Evolutionary conservation across 768 basidiomycete genomes (phyloP).

Genomic region (Cubamyces lactineus): DNA sequence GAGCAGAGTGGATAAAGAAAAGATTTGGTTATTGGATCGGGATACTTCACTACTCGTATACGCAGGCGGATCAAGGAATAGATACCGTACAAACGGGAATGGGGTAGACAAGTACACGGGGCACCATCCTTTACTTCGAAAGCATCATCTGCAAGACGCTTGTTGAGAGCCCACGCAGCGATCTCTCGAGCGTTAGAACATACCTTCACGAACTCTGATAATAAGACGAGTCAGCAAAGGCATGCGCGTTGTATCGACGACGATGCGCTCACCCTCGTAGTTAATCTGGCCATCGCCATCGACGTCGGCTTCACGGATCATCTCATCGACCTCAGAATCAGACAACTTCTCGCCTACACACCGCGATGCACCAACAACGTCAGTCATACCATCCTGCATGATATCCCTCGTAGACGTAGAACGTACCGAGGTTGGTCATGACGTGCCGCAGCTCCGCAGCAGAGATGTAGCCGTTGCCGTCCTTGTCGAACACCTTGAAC

Average conservation of each 20-base stretch:
- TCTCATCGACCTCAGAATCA: constrained; percentile 89
- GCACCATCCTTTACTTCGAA: constrained; percentile 51
- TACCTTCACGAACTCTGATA: constrained; percentile 77
- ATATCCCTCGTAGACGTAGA: not conserved
- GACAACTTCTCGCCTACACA: constrained; percentile 79
- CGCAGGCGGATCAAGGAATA: constrained; percentile 18
- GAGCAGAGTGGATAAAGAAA: not conserved
- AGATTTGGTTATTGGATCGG: not conserved
- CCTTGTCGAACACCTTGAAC: constrained; percentile 97
- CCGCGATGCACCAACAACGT: constrained; percentile 2
- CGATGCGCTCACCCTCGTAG: constrained; percentile 63
- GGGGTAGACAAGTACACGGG: constrained; percentile 6
- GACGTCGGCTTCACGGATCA: constrained; percentile 95
- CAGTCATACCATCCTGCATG: not conserved
- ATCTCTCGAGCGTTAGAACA: constrained; percentile 10
- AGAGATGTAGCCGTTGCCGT: constrained; percentile 89
- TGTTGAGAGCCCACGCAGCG: not conserved
- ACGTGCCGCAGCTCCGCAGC: constrained; percentile 87
- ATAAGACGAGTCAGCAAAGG: constrained; percentile 9
- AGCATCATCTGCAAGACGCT: constrained; percentile 66
- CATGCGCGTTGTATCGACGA: constrained; percentile 3
- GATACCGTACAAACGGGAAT: constrained; percentile 22
- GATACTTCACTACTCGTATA: constrained; percentile 20
- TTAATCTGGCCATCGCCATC: constrained; percentile 95
- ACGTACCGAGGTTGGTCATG: constrained; percentile 86